These are phyloP conservation scores for Xerocomus amazonicus DNA, from an alignment of 1,284 basidiomycete genomes.

Conservation along the genomic window DNA sequence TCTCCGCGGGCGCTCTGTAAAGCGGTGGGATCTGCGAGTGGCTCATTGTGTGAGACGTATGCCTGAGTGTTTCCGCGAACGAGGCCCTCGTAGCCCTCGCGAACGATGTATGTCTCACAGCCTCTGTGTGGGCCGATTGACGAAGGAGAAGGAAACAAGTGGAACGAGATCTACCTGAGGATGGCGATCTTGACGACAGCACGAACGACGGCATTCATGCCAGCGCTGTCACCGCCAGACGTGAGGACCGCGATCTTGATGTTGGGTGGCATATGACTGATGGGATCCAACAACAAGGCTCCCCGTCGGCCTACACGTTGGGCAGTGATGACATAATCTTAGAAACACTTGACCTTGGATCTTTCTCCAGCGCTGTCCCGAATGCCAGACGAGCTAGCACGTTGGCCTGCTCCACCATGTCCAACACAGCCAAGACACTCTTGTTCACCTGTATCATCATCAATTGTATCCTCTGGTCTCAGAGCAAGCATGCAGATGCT, in stretches of 20 bases:
- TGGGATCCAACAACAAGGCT: no score
- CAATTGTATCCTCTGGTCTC: constrained; percentile 63
- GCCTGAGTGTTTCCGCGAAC: constrained; percentile 64
- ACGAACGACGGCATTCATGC: constrained; percentile 94
- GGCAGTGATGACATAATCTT: constrained; percentile 4
- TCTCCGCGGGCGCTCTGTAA: constrained; percentile 14
- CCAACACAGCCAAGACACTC: constrained; percentile 42
- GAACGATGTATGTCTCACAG: constrained; percentile 89
- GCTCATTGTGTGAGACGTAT: constrained; percentile 15
- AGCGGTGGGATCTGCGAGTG: constrained; percentile 23
- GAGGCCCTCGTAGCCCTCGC: constrained; percentile 97
- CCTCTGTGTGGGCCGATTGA: constrained; percentile 50
- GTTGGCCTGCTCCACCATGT: constrained; percentile 28
- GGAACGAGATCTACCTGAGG: constrained; percentile 58
- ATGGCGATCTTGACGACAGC: constrained; percentile 89
- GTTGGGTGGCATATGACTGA: constrained; percentile 4
- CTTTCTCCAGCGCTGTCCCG: not conserved
- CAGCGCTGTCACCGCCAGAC: constrained; percentile 95
- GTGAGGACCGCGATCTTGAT: constrained; percentile 93
- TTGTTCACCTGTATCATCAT: constrained; percentile 50
- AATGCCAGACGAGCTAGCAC: not conserved
- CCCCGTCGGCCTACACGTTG: no score
- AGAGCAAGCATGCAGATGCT: constrained; percentile 49
- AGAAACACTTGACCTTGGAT: not conserved
- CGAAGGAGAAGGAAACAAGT: not conserved